phyloP scores from a whole-genome alignment of 345 rosid genomes.

The Trapa bicornis region DNA sequence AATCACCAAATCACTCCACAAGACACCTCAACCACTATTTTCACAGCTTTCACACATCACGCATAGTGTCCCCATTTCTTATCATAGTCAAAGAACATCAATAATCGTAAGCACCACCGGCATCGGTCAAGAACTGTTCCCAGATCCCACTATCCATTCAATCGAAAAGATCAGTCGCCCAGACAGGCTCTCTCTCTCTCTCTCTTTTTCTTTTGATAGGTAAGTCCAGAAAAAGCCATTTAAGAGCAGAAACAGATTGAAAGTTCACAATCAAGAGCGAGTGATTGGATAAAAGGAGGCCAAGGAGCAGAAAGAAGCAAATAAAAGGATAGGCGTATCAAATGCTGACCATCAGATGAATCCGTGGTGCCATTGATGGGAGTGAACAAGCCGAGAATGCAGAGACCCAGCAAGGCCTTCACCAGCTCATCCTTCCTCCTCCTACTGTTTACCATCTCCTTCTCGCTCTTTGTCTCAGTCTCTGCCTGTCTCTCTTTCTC shows the following conservation, averaged over 20 bases:
- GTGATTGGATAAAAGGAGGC: background rate
- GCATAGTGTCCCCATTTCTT: background rate
- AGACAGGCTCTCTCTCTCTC: background rate
- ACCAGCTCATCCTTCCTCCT: conserved; percentile 29
- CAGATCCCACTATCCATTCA: background rate
- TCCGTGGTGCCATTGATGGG: conserved; percentile 45
- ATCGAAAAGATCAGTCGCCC: background rate
- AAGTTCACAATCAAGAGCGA: background rate
- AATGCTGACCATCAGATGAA: conserved; percentile 47
- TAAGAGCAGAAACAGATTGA: background rate
- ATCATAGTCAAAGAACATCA: background rate
- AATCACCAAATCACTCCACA: no score
- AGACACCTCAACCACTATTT: background rate
- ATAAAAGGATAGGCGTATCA: background rate
- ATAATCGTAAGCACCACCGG: background rate
- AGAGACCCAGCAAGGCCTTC: conserved; percentile 31
- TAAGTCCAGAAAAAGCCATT: no score
- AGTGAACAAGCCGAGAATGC: conserved; percentile 48
- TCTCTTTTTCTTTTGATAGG: no score
- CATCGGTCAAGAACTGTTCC: background rate
- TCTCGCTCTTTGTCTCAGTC: background rate
- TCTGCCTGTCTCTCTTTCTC: background rate
- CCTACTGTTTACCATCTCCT: conserved; percentile 9
- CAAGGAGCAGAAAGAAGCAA: background rate
- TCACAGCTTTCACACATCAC: background rate